Conservation (phyloP, 495 filamentous ascomycete genomes). For the Penicillium fimorum region DNA sequence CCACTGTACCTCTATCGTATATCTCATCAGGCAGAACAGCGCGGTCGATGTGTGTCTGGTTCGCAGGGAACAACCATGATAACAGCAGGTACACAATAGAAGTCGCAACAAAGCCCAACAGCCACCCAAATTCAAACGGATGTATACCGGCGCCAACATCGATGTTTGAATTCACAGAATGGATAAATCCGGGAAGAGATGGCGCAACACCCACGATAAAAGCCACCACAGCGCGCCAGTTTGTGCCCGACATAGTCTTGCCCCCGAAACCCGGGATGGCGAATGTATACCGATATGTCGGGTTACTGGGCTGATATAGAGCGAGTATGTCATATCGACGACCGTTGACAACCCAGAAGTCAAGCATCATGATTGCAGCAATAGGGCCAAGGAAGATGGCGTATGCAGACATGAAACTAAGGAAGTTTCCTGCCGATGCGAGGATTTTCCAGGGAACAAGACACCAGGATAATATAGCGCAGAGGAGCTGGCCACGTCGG, state of each 20-base stretch:
- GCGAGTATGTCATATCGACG: slow-evolving; percentile 58
- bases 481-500: slow-evolving; percentile 59
- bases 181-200: slow-evolving; percentile 57
- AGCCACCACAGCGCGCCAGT: slow-evolving; percentile 64
- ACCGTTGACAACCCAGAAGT: slow-evolving; percentile 68
- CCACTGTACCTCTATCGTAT: slow-evolving; percentile 35
- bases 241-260: slow-evolving; percentile 42
- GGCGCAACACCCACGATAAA: slow-evolving; percentile 64
- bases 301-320: slow-evolving; percentile 40
- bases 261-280: slow-evolving; percentile 14
- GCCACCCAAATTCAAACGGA: slow-evolving; percentile 57
- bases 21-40: slow-evolving; percentile 51
- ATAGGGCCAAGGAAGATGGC: slow-evolving; percentile 70
- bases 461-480: slow-evolving; percentile 57
- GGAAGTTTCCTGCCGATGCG: slow-evolving; percentile 53
- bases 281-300: slow-evolving; percentile 54
- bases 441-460: slow-evolving; percentile 67
- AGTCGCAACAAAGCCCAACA: slow-evolving; percentile 51
- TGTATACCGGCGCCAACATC: slow-evolving; percentile 46
- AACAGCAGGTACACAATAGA: slow-evolving; percentile 47
- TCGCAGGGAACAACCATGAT: slow-evolving; percentile 35
- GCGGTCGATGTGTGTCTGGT: slow-evolving; percentile 39
- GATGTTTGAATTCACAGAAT: slow-evolving; percentile 46
- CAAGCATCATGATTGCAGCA: slow-evolving; percentile 62
- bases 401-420: slow-evolving; percentile 63